phyloP scores from a whole-genome alignment of 148 eudicot species.

The Amaranthus cruentus region DNA sequence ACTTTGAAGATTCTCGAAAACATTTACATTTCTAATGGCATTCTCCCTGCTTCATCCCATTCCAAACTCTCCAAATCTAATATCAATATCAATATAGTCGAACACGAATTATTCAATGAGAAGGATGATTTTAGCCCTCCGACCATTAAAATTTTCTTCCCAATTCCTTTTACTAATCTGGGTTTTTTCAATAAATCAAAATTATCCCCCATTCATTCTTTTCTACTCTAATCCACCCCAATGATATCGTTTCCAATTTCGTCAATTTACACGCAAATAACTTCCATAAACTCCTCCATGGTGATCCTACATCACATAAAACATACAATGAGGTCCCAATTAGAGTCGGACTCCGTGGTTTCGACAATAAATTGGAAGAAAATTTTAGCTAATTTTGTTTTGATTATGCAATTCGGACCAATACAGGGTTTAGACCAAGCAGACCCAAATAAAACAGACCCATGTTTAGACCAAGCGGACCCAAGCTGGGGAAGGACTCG shows the following conservation, averaged over 20 bases:
- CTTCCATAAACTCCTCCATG: conserved; percentile 82
- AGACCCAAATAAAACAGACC: conserved; percentile 66
- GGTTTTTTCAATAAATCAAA: conserved; percentile 78
- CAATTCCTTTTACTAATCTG: conserved; percentile 50
- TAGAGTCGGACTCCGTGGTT: conserved; percentile 72
- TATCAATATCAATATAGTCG: conserved; percentile 67
- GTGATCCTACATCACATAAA: conserved; percentile 81
- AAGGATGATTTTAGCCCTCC: conserved; percentile 79
- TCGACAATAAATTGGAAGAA: conserved; percentile 72
- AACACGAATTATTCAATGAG: conserved; percentile 57
- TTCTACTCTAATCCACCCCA: conserved; percentile 60
- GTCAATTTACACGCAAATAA: conserved; percentile 45
- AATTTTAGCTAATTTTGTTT: conserved; percentile 59
- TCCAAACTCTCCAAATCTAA: conserved; percentile 71
- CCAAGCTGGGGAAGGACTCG: conserved; percentile 64
- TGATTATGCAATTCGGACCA: conserved; percentile 26
- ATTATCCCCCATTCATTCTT: conserved; percentile 73
- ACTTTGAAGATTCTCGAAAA: conserved; percentile 69
- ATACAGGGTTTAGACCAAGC: conserved; percentile 48
- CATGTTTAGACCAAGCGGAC: conserved; percentile 89
- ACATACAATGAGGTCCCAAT: conserved; percentile 41
- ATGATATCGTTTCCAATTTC: conserved; percentile 19
- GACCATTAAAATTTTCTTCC: conserved; percentile 55
- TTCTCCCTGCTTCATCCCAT: conserved; percentile 91
- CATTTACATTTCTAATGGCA: conserved; percentile 77